These are phyloP conservation scores for Psilocybe azurescens DNA, from an alignment of 768 basidiomycete species.

Conservation along the genomic window DNA sequence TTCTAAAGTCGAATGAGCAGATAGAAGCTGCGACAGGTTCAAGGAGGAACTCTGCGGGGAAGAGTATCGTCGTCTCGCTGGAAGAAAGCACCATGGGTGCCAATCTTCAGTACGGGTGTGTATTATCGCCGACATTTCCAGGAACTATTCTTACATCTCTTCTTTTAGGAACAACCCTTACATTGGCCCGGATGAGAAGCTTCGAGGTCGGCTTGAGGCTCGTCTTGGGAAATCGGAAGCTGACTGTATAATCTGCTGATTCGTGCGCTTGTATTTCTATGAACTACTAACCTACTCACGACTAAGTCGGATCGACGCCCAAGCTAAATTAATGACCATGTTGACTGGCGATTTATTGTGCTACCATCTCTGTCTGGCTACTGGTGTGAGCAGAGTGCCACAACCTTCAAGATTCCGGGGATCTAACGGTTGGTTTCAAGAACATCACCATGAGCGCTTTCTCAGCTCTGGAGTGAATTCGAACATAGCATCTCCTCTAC, in stretches of 20 bases:
- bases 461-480: no score
- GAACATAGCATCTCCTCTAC: no score
- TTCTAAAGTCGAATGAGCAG: conserved; percentile 40
- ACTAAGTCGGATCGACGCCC: background rate
- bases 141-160: background rate
- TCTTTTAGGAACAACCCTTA: conserved; percentile 47
- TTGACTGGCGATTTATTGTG: no score
- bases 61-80: conserved; percentile 43
- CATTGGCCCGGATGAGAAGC: conserved; percentile 48
- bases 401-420: no score
- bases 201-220: conserved; percentile 53
- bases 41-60: conserved; percentile 13
- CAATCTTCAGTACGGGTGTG: conserved; percentile 60
- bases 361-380: no score
- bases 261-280: background rate
- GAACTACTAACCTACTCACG: background rate
- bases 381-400: no score
- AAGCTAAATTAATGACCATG: background rate
- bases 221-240: conserved; percentile 44
- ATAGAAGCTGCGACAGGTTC: conserved; percentile 32
- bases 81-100: conserved; percentile 45
- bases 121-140: conserved; percentile 11
- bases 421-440: no score
- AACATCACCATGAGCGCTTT: no score
- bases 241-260: conserved; percentile 52